phyloP scores from a whole-genome alignment of 2,329 filamentous ascomycete genomes.

The Cladobotryum protrusum region DNA sequence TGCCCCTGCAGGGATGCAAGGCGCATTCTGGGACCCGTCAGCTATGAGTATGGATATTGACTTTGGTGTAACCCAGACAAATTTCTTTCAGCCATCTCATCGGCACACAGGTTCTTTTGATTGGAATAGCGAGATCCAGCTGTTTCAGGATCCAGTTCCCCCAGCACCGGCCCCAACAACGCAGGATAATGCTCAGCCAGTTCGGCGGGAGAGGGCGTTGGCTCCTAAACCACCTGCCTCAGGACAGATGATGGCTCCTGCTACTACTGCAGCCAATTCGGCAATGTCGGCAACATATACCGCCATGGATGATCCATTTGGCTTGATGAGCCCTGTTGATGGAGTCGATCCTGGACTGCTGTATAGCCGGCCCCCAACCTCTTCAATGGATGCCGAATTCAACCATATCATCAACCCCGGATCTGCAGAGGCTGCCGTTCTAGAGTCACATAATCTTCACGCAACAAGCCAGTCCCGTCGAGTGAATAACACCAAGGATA shows the following conservation, averaged over 20 bases:
- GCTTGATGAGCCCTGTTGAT: conserved; percentile 37
- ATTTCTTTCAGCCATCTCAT: conserved; percentile 39
- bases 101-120: conserved; percentile 48
- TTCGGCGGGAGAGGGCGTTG: conserved; percentile 39
- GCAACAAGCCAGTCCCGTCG: conserved; percentile 36
- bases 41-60: conserved; percentile 56
- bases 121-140: conserved; percentile 50
- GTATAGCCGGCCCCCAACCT: conserved; percentile 46
- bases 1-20: conserved; percentile 44
- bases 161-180: conserved; percentile 27
- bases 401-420: conserved; percentile 23
- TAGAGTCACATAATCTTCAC: conserved; percentile 20
- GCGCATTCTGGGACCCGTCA: conserved; percentile 54
- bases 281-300: conserved; percentile 34
- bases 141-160: conserved; percentile 41
- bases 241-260: conserved; percentile 9
- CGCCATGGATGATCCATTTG: conserved; percentile 46
- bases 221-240: conserved; percentile 45
- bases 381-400: conserved; percentile 37
- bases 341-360: conserved; percentile 56
- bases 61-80: conserved; percentile 39
- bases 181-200: conserved; percentile 30
- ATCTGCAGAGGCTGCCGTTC: conserved; percentile 23
- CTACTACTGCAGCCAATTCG: neutral
- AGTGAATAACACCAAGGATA: conserved; percentile 39